Evolutionary conservation across 768 basidiomycete species (phyloP), one percentile per base, ranked within the genome.

Genomic region (Rhizopogon roseolus): DNA sequence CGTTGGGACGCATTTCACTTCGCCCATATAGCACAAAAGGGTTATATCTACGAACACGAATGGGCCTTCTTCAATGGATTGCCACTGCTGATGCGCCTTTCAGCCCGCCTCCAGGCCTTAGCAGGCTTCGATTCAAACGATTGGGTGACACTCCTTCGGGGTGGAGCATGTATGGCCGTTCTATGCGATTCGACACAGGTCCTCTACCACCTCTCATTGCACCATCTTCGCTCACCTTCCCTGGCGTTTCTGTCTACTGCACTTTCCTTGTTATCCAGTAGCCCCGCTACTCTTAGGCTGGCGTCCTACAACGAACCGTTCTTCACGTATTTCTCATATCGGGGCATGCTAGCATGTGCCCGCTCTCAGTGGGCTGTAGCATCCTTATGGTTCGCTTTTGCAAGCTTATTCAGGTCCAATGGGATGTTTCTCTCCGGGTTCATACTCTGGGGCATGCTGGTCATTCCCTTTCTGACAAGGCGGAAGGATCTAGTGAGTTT

Each of bases 1-100:
- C 82, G 93, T 60, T 99, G 96, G 97, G 96, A 98, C 64, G 76
- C 76, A 2, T 79, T 98, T 59, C 87, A 97, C 69, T 98, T 93
- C 66, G 60, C 74, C 6, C 77, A 80, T 60, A 81, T 92, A 50
- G 90, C 92, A 0, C 62, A 74, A 27, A 55, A 78, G 10, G 78
- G 81, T 8, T 79, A 86, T 59, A 56, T 57, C 0, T 84, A 82
- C 64, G 96, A 98, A 64, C 80, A 96, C 61, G 77, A 90, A 58
- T 90, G 89, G 80, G 96, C 96, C 0, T 98, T 93, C 68, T 79
- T 93, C 57, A 88, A 91, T 2, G 90, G 81, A 5, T 68, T 81
- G 25, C 80, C 90, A 3, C 62, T 72, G 10, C 46, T 88, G 48
- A 77, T 92, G 68, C 73, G 78, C 2, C 11, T 61, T 43, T 70